A percentile compares a stretch with the other conserved stretches of the same genome.
These are phyloP conservation scores for Neckera pumila DNA, from an alignment of 225 moss, liverwort and hornwort species.

Conservation along the genomic window DNA sequence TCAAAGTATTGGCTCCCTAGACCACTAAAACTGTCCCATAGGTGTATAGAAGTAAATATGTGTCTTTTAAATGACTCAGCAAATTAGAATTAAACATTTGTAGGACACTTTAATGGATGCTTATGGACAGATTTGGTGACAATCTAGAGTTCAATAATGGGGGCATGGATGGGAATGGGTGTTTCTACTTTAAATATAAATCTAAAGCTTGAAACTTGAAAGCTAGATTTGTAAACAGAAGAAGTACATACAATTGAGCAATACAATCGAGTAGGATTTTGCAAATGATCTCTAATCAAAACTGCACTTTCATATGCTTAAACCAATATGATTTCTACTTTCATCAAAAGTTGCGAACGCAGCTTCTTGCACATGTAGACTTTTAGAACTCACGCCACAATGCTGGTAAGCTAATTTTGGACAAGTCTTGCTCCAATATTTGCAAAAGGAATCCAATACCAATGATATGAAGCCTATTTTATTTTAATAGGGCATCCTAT, in stretches of 20 bases:
- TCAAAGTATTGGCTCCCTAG: no score
- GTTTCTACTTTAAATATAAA: no score
- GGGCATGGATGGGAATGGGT: no score
- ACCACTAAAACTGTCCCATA: no score
- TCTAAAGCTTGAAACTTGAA: neutral
- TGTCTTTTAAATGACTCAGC: no score
- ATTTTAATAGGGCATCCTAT: neutral
- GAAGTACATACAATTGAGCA: neutral
- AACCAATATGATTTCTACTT: neutral
- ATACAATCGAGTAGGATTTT: accelerated
- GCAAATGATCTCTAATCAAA: neutral
- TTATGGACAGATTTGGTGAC: no score
- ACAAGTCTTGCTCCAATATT: neutral
- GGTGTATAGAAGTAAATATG: no score
- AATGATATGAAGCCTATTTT: neutral
- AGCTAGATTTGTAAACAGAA: accelerated
- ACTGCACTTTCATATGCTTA: neutral
- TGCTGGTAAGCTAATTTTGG: accelerated
- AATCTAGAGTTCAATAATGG: no score
- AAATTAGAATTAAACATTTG: no score
- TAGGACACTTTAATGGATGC: no score
- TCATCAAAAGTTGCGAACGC: neutral
- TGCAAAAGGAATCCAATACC: neutral
- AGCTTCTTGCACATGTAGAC: accelerated
- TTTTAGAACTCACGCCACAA: neutral